Evolutionary conservation across 345 rosid species (phyloP).

Genomic region (Bretschneidera sinensis): DNA sequence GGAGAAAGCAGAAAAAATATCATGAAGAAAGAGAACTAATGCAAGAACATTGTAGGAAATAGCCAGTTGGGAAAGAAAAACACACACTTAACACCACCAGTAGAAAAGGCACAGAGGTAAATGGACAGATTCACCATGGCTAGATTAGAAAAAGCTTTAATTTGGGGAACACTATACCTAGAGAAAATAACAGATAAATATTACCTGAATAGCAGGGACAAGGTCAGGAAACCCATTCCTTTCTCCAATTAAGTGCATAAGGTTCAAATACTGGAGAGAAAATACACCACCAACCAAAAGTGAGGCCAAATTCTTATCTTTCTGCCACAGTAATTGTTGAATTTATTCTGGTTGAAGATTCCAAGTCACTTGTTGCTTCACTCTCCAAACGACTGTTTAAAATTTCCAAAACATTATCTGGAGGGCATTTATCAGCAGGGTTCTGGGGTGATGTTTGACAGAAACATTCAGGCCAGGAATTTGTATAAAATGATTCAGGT

Average conservation of each 20-base stretch:
- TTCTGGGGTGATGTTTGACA: conserved; percentile 62
- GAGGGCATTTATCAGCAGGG: conserved; percentile 82
- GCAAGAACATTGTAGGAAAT: no score
- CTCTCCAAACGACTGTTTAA: conserved; percentile 52
- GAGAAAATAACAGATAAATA: background rate
- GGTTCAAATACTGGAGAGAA: background rate
- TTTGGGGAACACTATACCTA: no score
- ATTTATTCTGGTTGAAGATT: conserved; percentile 34
- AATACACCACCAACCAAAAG: background rate
- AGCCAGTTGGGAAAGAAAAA: no score
- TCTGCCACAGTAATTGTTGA: conserved; percentile 34
- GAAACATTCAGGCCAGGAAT: conserved; percentile 99
- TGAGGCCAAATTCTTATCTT: conserved; percentile 29
- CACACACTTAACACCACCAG: no score
- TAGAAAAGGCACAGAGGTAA: no score
- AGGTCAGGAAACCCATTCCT: conserved; percentile 11
- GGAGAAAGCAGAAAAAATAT: no score
- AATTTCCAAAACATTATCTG: conserved; percentile 72
- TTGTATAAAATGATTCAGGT: conserved; percentile 95
- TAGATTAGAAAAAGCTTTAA: background rate
- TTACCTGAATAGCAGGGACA: conserved; percentile 23
- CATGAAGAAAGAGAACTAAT: no score
- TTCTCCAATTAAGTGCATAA: conserved; percentile 10
- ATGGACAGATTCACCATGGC: background rate
- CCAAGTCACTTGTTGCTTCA: conserved; percentile 29